Conservation (phyloP, 140 eudicot genomes). For the Cichorium intybus region DNA sequence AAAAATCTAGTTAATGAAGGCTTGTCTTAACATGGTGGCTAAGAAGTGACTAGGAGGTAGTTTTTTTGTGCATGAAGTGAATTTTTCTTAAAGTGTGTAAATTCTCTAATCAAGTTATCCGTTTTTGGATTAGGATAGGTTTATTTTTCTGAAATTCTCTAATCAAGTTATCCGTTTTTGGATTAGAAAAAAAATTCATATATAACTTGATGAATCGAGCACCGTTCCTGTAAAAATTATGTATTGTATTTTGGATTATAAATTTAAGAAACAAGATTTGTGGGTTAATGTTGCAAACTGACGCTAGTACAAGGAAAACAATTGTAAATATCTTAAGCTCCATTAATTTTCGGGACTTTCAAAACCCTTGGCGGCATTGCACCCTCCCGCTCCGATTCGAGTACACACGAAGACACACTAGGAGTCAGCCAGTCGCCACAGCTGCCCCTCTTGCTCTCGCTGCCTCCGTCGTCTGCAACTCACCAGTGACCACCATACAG, state of each 20-base stretch:
- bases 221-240: not conserved
- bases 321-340: not conserved
- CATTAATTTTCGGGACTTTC: not conserved
- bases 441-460: not conserved
- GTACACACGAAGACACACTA: not conserved
- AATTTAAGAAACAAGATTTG: not conserved
- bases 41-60: too few relatives aligned
- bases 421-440: not conserved
- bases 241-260: not conserved
- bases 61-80: too few relatives aligned
- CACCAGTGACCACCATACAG: not conserved
- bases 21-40: too few relatives aligned
- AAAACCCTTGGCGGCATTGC: slow-evolving; percentile 9
- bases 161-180: too few relatives aligned
- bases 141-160: too few relatives aligned
- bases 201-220: too few relatives aligned
- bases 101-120: too few relatives aligned
- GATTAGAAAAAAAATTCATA: too few relatives aligned
- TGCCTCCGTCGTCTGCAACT: not conserved
- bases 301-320: not conserved
- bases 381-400: slow-evolving; percentile 8
- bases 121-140: too few relatives aligned
- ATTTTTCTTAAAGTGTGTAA: too few relatives aligned
- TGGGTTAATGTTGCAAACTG: not conserved
- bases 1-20: too few relatives aligned